These are phyloP conservation scores for Coniochaeta ligniaria DNA, from an alignment of 2,329 filamentous ascomycete genomes.

Conservation along the genomic window DNA sequence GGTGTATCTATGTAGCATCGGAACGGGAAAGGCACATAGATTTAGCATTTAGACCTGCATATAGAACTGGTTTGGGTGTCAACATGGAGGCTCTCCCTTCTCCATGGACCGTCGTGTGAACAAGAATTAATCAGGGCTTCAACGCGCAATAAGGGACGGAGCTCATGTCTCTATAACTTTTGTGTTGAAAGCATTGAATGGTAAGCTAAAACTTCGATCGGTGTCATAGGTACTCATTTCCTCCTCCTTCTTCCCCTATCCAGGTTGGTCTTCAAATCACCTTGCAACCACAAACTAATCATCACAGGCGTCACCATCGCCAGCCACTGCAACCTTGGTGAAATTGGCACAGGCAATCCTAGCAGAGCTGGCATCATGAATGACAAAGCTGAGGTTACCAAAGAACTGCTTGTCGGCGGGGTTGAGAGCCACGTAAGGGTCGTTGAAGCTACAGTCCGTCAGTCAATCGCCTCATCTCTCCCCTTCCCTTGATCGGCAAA, in stretches of 20 bases:
- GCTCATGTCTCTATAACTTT: too few species aligned
- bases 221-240: too few species aligned
- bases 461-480: background rate
- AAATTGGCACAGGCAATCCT: conserved; percentile 36
- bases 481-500: too few species aligned
- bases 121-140: too few species aligned
- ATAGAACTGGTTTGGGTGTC: background rate
- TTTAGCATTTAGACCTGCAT: background rate
- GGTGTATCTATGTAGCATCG: background rate
- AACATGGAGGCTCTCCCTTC: too few species aligned
- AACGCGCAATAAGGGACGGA: too few species aligned
- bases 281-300: background rate
- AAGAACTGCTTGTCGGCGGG: conserved; percentile 32
- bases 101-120: too few species aligned
- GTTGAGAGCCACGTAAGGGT: conserved; percentile 33
- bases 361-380: conserved; percentile 32
- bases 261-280: too few species aligned
- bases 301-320: background rate
- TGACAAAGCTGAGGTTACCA: conserved; percentile 34
- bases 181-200: too few species aligned
- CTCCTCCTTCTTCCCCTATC: too few species aligned
- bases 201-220: too few species aligned
- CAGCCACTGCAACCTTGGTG: conserved; percentile 6
- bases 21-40: background rate
- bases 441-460: conserved; percentile 23